phyloP scores from a whole-genome alignment of 257 asterid genomes.

The Ligustrum vulgare region DNA sequence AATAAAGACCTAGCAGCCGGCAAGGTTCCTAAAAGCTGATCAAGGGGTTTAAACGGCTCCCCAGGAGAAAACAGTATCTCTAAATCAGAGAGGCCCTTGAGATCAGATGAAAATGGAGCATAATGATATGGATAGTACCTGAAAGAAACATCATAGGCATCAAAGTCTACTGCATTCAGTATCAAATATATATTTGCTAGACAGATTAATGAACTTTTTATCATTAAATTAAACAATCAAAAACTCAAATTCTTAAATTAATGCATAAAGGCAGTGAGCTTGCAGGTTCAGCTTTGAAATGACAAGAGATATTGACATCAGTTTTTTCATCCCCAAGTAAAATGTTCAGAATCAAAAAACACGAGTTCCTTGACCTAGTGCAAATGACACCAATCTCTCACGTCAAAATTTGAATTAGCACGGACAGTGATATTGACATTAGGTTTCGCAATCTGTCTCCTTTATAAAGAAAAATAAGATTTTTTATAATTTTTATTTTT shows the following conservation, averaged over 20 bases:
- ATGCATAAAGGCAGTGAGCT: neutral
- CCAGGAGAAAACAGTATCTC: conserved; percentile 89
- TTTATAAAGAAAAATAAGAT: neutral
- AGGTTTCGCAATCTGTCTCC: conserved; percentile 10
- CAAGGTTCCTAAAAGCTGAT: conserved; percentile 94
- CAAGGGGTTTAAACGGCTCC: conserved; percentile 93
- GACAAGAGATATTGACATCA: neutral
- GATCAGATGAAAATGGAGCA: conserved; percentile 98
- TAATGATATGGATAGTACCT: conserved; percentile 99
- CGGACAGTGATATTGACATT: conserved; percentile 9
- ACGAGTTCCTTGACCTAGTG: neutral
- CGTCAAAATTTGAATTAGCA: conserved; percentile 16
- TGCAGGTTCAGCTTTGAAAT: neutral
- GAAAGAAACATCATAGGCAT: conserved; percentile 26
- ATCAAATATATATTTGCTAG: neutral
- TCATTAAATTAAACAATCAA: neutral
- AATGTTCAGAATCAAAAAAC: neutral
- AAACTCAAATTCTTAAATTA: neutral
- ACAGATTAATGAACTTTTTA: neutral
- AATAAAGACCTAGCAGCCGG: conserved; percentile 87
- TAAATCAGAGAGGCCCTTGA: conserved; percentile 70
- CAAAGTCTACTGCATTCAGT: neutral
- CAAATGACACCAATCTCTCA: conserved; percentile 15
- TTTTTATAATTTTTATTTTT: neutral
- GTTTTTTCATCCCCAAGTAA: neutral